These are phyloP conservation scores for Moesziomyces antarcticus DNA, from an alignment of 1,284 basidiomycete genomes.

Conservation along the genomic window DNA sequence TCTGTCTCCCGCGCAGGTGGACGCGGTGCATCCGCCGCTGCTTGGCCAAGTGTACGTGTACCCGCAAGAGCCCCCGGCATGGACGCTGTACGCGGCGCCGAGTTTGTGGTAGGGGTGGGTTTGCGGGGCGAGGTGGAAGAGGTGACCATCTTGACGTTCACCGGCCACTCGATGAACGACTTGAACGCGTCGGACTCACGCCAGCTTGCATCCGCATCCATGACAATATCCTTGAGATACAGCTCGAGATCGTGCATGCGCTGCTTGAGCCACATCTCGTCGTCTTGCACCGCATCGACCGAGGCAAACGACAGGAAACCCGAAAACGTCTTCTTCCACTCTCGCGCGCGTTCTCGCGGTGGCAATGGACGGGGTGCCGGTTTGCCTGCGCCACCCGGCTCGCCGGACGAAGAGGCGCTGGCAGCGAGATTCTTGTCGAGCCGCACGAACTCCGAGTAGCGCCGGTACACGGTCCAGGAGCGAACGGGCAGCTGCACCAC, in stretches of 20 bases:
- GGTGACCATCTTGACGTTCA: slow-evolving; percentile 47
- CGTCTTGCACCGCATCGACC: slow-evolving; percentile 20
- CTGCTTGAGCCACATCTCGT: slow-evolving; percentile 75
- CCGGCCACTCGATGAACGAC: slow-evolving; percentile 85
- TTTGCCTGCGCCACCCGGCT: slow-evolving; percentile 29
- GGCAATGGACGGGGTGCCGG: slow-evolving; percentile 81
- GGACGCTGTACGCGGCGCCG: not conserved
- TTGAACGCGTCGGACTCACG: slow-evolving; percentile 81
- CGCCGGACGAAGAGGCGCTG: slow-evolving; percentile 63
- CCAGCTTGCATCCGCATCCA: slow-evolving; percentile 83
- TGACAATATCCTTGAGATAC: slow-evolving; percentile 87
- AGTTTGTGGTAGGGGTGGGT: not conserved
- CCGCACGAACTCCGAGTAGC: slow-evolving; percentile 92
- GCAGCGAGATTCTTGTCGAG: slow-evolving; percentile 83
- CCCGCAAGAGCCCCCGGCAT: slow-evolving; percentile 29
- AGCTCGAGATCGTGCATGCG: slow-evolving; percentile 79
- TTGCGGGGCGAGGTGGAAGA: not conserved
- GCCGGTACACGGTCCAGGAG: slow-evolving; percentile 90
- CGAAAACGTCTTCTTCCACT: slow-evolving; percentile 57
- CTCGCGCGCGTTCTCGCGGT: slow-evolving; percentile 78
- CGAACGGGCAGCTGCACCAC: slow-evolving; percentile 77
- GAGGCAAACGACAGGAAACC: slow-evolving; percentile 32
- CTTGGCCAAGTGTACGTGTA: slow-evolving; percentile 14
- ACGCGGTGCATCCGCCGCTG: slow-evolving; percentile 17
- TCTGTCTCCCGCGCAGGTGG: slow-evolving; percentile 80